Evolutionary conservation across 345 rosid species (phyloP), one percentile per base, ranked within the genome.

Genomic region (Syzygium jambos): DNA sequence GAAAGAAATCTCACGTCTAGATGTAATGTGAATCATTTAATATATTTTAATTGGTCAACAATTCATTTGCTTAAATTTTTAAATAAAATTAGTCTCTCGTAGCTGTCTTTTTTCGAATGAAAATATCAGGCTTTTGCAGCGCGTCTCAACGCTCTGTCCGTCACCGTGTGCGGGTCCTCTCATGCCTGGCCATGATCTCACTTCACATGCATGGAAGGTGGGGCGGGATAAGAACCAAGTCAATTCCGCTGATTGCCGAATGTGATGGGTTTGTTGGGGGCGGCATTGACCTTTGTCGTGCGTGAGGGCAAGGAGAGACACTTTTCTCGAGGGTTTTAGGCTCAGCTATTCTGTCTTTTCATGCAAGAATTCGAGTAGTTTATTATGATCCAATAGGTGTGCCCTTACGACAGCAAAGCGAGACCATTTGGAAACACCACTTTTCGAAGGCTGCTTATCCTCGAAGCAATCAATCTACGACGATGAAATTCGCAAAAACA

Each of bases 61-160:
- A 68, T 4, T 68, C 1, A 0, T 68, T 68, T 3, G 0, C 11
- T 30, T 30, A 68, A 34, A 9, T 2, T 2, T 68, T 68, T 0
- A 15, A 9, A 68, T 68, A 46, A 34, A 68, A 6, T 2, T 0
- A 2, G 1, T 2, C 0, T 68, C 7, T 19, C 0, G n/a, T n/a
- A n/a, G n/a, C n/a, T n/a, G n/a, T n/a, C n/a, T 17, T 0, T 34
- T 68, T 12, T 19, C 3, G 7, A 46, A 2, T 0, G 2, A 34
- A 34, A 3, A 10, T 9, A 34, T 68, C 13, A 7, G 7, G 0
- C 4, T 68, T 68, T 68, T 34, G 5, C 3, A 3, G 0, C 4
- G 14, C 49, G 2, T 38, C 49, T 1, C 15, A 17, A 19, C 2
- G 22, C 27, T 34, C 49, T 0, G 82, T 19, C 23, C 49, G 1